Evolutionary conservation across 2,329 filamentous ascomycete genomes (phyloP), one percentile per base, ranked within the genome.

Genomic region (Trichothecium roseum): DNA sequence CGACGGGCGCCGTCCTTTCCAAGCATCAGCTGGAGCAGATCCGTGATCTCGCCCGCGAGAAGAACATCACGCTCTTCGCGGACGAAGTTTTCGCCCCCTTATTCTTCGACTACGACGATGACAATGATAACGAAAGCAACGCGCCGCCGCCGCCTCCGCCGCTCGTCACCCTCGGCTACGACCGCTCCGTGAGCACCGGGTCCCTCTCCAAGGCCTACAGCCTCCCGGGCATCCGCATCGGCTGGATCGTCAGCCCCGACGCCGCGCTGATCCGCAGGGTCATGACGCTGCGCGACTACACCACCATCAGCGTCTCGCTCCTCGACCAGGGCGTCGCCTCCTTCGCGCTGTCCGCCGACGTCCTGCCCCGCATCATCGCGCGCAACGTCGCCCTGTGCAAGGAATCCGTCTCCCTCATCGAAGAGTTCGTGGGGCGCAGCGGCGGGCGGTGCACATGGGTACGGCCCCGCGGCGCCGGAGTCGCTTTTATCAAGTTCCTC

Each of bases 201-300:
- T 88, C 83, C 14, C 75, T 93, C 65, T 89, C 82, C 18, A 94
- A 94, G 59, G 82, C 84, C 1, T 94, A 86, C 58, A 77, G 82
- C 3, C 62, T 94, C 4, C 84, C 86, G 1, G 86, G 87, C 2
- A 78, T 93, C 41, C 77, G 86, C 1, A 59, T 88, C 2, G 87
- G 87, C 22, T 95, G 87, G 87, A 68, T 89, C 39, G 84, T 82
- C 4, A 81, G 78, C 12, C 74, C 74, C 18, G 73, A 76, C 53
- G 51, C 53, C 5, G 59, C 62, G 1, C 66, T 93, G 37, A 69
- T 89, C 36, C 69, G 78, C 34, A 63, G 68, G 12, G 67, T 83
- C 42, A 75, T 79, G 9, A 57, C 63, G 12, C 78, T 78, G 2
- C 68, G 85, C 28, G 81, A 91, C 54, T 93, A 91, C 62, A 93